phyloP scores from a whole-genome alignment of 106 monocot genomes.

The Allium sativum region DNA sequence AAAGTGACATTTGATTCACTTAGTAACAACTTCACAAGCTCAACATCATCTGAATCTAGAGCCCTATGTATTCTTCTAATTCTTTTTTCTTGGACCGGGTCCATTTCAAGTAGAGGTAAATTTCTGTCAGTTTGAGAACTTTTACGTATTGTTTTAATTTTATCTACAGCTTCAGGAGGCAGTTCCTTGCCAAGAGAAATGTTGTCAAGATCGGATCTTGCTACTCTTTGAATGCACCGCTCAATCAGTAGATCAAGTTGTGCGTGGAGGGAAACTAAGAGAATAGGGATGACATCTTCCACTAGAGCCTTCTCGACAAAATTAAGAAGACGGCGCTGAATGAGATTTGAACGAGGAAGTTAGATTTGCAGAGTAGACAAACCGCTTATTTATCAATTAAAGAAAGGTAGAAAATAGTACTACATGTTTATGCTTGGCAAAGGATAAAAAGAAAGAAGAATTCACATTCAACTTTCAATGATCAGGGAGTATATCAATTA shows the following conservation, averaged over 20 bases:
- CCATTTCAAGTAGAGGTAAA: constrained; percentile 2
- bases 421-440: no score
- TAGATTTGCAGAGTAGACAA: background rate
- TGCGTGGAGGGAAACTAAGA: constrained; percentile 59
- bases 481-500: no score
- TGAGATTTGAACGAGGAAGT: background rate
- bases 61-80: constrained; percentile 68
- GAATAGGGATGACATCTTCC: constrained; percentile 83
- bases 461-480: no score
- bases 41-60: constrained; percentile 86
- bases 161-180: constrained; percentile 32
- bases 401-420: no score
- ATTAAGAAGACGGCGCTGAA: constrained; percentile 69
- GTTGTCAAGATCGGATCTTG: constrained; percentile 62
- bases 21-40: constrained; percentile 84
- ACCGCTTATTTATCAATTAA: no score
- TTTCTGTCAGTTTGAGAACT: constrained; percentile 11
- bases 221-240: constrained; percentile 58
- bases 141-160: constrained; percentile 39
- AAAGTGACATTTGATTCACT: constrained; percentile 61
- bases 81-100: constrained; percentile 42
- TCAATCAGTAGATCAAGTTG: constrained; percentile 35
- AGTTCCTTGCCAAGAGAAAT: constrained; percentile 68
- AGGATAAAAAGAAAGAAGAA: no score
- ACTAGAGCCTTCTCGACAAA: constrained; percentile 75